These are phyloP conservation scores for Geranium rotundifolium DNA, from an alignment of 345 rosid species.

Conservation along the genomic window DNA sequence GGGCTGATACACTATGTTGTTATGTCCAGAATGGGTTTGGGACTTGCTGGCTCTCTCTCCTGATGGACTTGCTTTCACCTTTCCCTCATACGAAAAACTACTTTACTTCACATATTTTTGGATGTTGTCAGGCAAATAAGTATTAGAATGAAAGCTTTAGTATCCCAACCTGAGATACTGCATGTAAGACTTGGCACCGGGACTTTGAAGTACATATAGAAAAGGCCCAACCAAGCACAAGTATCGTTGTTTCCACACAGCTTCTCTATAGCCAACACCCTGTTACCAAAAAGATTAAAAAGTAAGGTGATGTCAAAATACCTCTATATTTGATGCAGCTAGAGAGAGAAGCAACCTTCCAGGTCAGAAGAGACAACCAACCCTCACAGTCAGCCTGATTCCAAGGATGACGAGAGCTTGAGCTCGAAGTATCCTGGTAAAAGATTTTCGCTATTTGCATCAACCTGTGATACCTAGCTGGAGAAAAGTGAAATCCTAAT, in stretches of 20 bases:
- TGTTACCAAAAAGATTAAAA: constrained; percentile 22
- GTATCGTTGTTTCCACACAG: constrained; percentile 83
- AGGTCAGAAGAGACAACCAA: constrained; percentile 59
- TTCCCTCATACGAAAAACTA: no score
- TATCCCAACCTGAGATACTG: constrained; percentile 63
- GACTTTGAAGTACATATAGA: constrained; percentile 67
- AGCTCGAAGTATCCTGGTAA: constrained; percentile 47
- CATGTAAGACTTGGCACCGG: constrained; percentile 66
- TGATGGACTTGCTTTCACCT: no score
- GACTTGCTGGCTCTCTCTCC: no score
- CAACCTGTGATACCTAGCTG: constrained; percentile 93
- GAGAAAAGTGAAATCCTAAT: constrained; percentile 90
- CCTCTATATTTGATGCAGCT: background rate
- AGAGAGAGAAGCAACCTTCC: constrained; percentile 49
- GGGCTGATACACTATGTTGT: no score
- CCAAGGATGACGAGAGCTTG: constrained; percentile 60
- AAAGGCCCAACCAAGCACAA: constrained; percentile 85
- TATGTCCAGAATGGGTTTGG: no score
- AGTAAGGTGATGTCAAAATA: constrained; percentile 2
- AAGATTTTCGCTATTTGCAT: constrained; percentile 82
- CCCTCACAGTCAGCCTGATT: constrained; percentile 91
- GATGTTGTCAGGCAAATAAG: background rate
- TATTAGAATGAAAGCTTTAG: constrained; percentile 9
- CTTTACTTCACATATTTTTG: background rate
- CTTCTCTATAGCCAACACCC: constrained; percentile 88